These are phyloP conservation scores for Lachnellula suecica DNA, from an alignment of 2,329 filamentous ascomycete genomes.

Conservation along the genomic window DNA sequence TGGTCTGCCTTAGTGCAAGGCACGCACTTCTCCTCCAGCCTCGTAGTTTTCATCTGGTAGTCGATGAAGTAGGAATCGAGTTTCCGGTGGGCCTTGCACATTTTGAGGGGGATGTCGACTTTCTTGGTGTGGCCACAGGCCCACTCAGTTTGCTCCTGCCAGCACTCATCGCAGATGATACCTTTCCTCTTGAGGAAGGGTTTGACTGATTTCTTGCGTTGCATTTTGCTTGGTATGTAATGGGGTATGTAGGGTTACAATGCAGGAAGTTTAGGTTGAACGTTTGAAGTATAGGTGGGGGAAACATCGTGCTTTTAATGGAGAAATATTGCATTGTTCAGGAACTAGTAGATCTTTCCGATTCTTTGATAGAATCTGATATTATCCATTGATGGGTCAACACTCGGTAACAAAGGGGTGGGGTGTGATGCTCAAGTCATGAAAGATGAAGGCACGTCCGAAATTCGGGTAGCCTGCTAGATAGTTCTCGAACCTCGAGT, in stretches of 20 bases:
- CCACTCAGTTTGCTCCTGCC: neutral
- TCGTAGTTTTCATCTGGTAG: neutral
- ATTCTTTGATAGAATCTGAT: neutral
- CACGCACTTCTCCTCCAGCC: neutral
- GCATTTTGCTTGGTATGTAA: neutral
- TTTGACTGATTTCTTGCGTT: neutral
- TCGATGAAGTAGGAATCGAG: conserved; percentile 1
- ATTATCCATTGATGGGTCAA: neutral
- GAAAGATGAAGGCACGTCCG: neutral
- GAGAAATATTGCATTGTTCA: too few species aligned
- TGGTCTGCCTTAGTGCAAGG: neutral
- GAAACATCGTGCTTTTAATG: too few species aligned
- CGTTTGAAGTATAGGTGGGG: neutral
- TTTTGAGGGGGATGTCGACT: neutral
- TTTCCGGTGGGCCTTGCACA: neutral
- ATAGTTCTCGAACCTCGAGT: neutral
- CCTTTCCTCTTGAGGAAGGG: conserved; percentile 2
- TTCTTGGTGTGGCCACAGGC: neutral
- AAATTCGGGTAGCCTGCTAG: neutral
- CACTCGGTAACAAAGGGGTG: neutral
- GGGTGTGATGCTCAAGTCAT: neutral
- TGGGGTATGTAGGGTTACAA: neutral
- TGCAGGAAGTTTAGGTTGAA: neutral
- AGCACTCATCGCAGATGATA: conserved; percentile 1
- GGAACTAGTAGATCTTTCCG: neutral